Evolutionary conservation across 179 eudicot genomes (phyloP).

Genomic region (Camellia oleifera): DNA sequence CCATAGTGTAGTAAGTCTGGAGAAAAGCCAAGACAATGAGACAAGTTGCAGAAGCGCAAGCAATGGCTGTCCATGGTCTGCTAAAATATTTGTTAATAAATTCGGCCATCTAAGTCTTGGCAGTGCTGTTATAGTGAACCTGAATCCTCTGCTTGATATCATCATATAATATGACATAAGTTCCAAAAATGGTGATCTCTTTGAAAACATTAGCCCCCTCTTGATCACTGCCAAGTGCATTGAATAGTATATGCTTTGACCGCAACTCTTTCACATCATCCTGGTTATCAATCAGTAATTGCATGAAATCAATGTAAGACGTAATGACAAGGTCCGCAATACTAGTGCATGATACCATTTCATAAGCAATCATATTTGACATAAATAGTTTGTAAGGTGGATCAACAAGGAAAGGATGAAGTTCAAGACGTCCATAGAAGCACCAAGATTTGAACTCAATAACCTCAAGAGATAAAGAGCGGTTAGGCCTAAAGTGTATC

Average conservation of each 20-base stretch:
- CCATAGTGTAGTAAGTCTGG: no score
- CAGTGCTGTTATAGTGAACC: no score
- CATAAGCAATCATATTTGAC: background rate
- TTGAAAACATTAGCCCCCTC: background rate
- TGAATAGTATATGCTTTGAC: background rate
- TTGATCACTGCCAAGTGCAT: background rate
- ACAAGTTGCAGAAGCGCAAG: no score
- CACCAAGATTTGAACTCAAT: constrained; percentile 1
- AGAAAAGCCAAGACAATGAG: no score
- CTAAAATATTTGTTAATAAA: no score
- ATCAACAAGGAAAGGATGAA: background rate
- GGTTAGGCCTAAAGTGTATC: background rate
- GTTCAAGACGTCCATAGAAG: constrained; percentile 4
- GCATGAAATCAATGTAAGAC: background rate
- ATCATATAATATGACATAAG: no score
- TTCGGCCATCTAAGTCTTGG: no score
- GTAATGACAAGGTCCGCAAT: no score
- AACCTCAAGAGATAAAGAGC: background rate
- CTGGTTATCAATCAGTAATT: background rate
- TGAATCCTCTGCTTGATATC: no score
- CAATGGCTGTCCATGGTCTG: no score
- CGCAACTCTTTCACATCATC: constrained; percentile 11
- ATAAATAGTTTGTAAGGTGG: background rate
- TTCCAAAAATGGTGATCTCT: background rate
- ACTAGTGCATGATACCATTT: background rate